Conservation (phyloP, 352 stramenopile species). For the Phytophthora melonis region DNA sequence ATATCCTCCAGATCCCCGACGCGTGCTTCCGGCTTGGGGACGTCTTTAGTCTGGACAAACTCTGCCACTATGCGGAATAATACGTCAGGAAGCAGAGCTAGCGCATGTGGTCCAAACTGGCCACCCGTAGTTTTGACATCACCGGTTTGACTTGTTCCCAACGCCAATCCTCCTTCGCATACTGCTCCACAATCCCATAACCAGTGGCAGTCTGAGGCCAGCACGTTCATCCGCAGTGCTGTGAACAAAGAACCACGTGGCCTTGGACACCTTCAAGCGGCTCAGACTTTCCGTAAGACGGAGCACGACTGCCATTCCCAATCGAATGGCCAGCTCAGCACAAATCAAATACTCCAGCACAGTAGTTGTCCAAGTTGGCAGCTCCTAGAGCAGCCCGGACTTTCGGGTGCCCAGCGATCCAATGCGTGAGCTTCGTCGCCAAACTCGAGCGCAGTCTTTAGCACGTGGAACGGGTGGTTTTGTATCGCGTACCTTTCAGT, state of each 20-base stretch:
- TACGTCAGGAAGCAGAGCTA: slow-evolving; percentile 8
- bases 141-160: slow-evolving; percentile 5
- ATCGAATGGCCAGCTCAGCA: neutral
- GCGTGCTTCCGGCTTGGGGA: neutral
- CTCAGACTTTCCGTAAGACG: neutral
- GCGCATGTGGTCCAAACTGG: neutral
- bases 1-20: too few species aligned
- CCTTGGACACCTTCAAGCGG: neutral
- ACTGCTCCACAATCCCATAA: slow-evolving; percentile 7
- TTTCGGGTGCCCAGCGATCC: slow-evolving; percentile 10
- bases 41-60: neutral
- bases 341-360: neutral
- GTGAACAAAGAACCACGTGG: neutral
- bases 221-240: neutral
- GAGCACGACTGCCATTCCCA: neutral
- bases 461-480: slow-evolving; percentile 32
- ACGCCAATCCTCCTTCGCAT: slow-evolving; percentile 7
- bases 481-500: neutral
- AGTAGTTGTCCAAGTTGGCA: slow-evolving; percentile 3
- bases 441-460: slow-evolving; percentile 10
- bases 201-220: neutral
- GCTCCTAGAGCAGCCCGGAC: neutral
- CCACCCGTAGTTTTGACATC: neutral
- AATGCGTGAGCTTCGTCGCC: slow-evolving; percentile 21
- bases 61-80: slow-evolving; percentile 6